phyloP scores from a whole-genome alignment of 148 eudicot genomes.

The Linanthus parryae region DNA sequence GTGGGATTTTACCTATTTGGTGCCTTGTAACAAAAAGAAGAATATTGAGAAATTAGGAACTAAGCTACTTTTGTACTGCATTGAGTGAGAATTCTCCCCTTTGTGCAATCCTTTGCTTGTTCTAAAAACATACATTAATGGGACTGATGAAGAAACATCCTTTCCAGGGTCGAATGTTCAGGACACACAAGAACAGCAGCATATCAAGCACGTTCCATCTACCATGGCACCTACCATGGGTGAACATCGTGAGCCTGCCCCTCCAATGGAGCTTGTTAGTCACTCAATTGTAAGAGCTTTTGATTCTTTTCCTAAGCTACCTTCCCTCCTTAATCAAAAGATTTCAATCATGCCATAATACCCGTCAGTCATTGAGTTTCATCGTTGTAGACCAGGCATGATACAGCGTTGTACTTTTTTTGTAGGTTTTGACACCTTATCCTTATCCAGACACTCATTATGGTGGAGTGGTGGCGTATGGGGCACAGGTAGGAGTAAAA shows the following conservation, averaged over 20 bases:
- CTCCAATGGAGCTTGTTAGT: constrained; percentile 61
- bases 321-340: too few species aligned
- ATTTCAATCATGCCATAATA: too few species aligned
- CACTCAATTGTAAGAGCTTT: constrained; percentile 53
- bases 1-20: too few species aligned
- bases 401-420: background rate
- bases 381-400: too few species aligned
- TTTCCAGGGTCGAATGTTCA: constrained; percentile 29
- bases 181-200: constrained; percentile 39
- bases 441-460: constrained; percentile 54
- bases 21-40: too few species aligned
- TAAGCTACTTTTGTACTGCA: too few species aligned
- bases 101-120: too few species aligned
- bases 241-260: constrained; percentile 27
- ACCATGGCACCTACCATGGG: constrained; percentile 19
- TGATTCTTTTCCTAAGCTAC: constrained; percentile 2
- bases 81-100: too few species aligned
- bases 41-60: too few species aligned
- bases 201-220: constrained; percentile 26
- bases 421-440: constrained; percentile 59
- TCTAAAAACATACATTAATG: background rate
- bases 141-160: constrained; percentile 9
- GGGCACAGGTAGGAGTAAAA: constrained; percentile 38
- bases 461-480: constrained; percentile 55
- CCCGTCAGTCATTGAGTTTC: too few species aligned